Base-by-base conservation (phyloP, 2,329 filamentous ascomycete genomes). In the Tolypocladium capitatum region DNA sequence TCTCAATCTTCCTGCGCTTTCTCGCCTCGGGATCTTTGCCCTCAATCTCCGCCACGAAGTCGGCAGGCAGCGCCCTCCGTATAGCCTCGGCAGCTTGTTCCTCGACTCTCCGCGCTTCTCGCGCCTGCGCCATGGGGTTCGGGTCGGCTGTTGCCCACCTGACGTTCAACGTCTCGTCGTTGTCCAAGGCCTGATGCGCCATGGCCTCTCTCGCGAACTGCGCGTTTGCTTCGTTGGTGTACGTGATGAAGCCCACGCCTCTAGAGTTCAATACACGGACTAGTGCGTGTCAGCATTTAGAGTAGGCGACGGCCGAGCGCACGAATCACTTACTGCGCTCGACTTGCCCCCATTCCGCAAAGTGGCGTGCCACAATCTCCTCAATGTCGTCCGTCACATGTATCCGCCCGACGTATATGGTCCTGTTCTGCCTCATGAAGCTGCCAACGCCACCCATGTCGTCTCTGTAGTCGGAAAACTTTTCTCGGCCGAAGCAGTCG, bases 391-490 rank as follows among this genome's bases (percentile, higher is more conserved):
- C 92, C 13, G 84, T 91, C 33, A 95, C 91, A 64, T 96, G 88
- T 63, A 98, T 96, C 43, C 90, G 75, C 5, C 92, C 92, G 1
- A 96, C 80, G 58, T 98, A 98, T 6, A 98, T 73, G 1, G 92
- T 98, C 31, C 92, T 76, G 62, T 98, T 98, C 60, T 94, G 86
- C 21, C 92, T 77, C 80, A 90, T 84, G 61, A 98, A 98, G 52
- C 81, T 88, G 27, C 92, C 92, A 2, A 96, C 89, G 54, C 94
- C 94, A 46, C 91, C 90, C 92, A 98, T 97, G 64, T 97, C 91
- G 63, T 97, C 91, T 58, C 90, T 75, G 67, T 96, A 97, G 61
- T 95, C 91, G 52, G 79, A 84, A 60, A 88, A 86, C 70, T 94
- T 95, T 72, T 96, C 91, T 49, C 91, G 77, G 2, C 65, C 66